Base-by-base conservation (phyloP, 148 eudicot species). In the Rhododendron mucronatum region DNA sequence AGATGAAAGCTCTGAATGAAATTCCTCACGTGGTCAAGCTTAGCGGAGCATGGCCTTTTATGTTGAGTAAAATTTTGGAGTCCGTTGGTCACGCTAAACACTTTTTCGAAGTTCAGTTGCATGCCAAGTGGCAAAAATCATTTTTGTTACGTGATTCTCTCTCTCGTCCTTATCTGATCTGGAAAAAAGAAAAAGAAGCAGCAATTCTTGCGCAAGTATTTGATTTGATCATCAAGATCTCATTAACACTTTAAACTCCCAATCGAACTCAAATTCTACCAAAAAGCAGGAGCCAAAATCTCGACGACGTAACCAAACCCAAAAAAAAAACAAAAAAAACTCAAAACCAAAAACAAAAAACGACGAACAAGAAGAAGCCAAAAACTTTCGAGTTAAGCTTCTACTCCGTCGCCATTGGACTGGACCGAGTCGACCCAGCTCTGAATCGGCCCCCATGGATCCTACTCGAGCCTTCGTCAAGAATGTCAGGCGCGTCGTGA, bases 401-500 rank as follows among this genome's bases (percentile, higher is more conserved):
- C 26, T n/a, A 9, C 14, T 0, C 28, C 14, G 1, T 28, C 14
- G 41, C 59, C n/a, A 47, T 48, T 21, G 9, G 51, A 30, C 35
- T 50, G 23, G 21, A 7, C 67, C 53, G 85, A 75, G 82, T 83
- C 61, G 80, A 41, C 48, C 11, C 35, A n/a, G 59, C 81, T 74
- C 45, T 30, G 23, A 71, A 55, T 75, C 82, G 47, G 28, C 44
- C 85, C 28, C 85, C 87, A 91, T 94, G 95, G 96, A 95, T 86
- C 88, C 95, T 39, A 88, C 98, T 48, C 88, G 98, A 61, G 87
- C 85, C 16, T 96, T 96, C 67, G 91, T 94, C 80, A 93, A 84
- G 85, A 90, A 95, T 71, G 95, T 95, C 85, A 95, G 90, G 90
- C 98, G 98, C 26, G 93, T 96, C 39, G 90, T 96, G 59, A 83